Evolutionary conservation across 2,329 filamentous ascomycete species (phyloP), one percentile per base, ranked within the genome.

Genomic region (Calonectria pseudoreteaudii): DNA sequence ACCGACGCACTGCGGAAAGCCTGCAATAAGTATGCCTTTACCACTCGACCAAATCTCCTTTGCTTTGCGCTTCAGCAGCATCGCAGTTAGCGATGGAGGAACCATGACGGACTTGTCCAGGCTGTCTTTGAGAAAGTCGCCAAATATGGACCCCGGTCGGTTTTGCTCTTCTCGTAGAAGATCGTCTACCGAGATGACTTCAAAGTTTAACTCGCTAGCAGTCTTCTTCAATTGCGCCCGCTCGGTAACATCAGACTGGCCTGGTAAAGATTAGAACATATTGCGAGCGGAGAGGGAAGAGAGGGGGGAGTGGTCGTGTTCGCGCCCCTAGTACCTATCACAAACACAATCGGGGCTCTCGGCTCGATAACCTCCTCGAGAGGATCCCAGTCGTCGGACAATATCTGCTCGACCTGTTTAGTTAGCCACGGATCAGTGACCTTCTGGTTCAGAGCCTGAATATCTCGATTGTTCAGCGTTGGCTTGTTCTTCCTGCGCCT

Each of bases 371-470:
- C 44, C 34, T 73, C 44, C n/a, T 70, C 67, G 30, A 73, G 52
- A 23, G 62, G 38, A 11, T 73, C 64, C 73, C 73, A 75, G 41
- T 75, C 70, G 16, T 73, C 70, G n/a, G 58, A 64, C 16, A 70
- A 8, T 44, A 75, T 70, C 26, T 62, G 52, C 30, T 70, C 70
- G n/a, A 67, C 71, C 49, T 75, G 66, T 23, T 68, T 62, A 1
- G 62, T 56, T 16, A 75, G 47, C 73, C 73, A 75, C 4, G 52
- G 23, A 68, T 75, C 70, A 9, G 70, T 71, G 31, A 75, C 73
- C 28, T 20, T 60, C 16, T 26, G 28, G 23, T 60, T 58, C 16
- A 68, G 38, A 5, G 20, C 10, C 28, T 75, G 53, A 8, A 75
- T 58, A 28, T 70, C 60, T 13, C 67, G 47, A 30, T 67, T 34